A percentile compares a stretch with the other conserved stretches of the same genome.
Evolutionary conservation across 2,329 filamentous ascomycete species (phyloP).

Genomic region (Penicillium concentricum): DNA sequence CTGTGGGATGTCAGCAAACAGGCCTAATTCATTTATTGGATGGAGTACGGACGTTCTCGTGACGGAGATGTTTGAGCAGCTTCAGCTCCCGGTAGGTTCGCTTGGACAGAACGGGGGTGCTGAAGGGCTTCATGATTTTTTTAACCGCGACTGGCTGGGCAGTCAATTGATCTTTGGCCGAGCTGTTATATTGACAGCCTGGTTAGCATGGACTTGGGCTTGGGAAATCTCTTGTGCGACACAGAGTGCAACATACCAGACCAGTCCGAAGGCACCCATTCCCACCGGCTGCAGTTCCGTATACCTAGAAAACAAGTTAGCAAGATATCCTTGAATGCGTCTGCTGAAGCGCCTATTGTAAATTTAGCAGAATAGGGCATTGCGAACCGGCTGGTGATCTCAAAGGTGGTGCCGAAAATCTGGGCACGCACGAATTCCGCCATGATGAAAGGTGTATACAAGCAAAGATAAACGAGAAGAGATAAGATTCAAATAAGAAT

Average conservation of each 20-base stretch:
- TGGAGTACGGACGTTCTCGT: constrained; percentile 73
- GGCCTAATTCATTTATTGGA: not conserved
- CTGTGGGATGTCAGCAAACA: constrained; percentile 46
- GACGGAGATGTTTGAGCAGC: constrained; percentile 90
- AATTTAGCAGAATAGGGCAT: not conserved
- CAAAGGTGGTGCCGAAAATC: constrained; percentile 99
- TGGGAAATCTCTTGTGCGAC: constrained; percentile 4
- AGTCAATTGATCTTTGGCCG: constrained; percentile 95
- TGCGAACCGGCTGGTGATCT: constrained; percentile 92
- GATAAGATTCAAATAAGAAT: constrained; percentile 8
- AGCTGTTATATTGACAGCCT: constrained; percentile 56
- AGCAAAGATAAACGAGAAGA: constrained; percentile 9
- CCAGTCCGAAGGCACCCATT: constrained; percentile 97
- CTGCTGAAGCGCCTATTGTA: not conserved
- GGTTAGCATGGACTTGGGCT: constrained; percentile 14
- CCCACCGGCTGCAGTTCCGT: constrained; percentile 97
- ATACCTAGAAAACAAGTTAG: constrained; percentile 61
- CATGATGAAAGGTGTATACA: constrained; percentile 59
- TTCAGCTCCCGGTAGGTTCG: constrained; percentile 97
- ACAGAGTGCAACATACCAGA: constrained; percentile 67
- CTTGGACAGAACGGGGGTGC: constrained; percentile 97
- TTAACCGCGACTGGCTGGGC: constrained; percentile 96
- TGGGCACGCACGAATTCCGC: constrained; percentile 98
- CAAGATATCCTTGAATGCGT: not conserved
- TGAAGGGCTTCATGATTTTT: constrained; percentile 99